These are phyloP conservation scores for Coffea canephora DNA, from an alignment of 257 asterid genomes.

Conservation along the genomic window DNA sequence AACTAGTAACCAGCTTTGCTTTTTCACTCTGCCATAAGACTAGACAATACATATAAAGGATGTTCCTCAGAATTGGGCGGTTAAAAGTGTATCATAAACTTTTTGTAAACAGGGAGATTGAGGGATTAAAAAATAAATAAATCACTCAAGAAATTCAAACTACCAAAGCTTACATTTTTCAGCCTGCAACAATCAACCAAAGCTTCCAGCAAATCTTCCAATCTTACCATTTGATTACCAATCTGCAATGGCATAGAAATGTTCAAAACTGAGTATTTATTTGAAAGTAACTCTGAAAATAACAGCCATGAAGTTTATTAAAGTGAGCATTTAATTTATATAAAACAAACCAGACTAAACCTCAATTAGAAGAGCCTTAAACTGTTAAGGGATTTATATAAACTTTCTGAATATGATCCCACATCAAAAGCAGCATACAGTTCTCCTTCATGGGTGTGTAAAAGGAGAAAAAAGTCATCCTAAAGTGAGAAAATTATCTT, in stretches of 20 bases:
- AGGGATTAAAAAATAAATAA: too few relatives aligned
- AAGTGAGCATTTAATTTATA: too few relatives aligned
- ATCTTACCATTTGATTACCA: constrained; percentile 45
- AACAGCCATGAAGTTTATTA: too few relatives aligned
- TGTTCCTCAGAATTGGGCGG: not conserved
- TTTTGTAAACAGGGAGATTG: not conserved
- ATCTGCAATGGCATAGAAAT: constrained; percentile 50
- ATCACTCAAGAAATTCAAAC: constrained; percentile 3
- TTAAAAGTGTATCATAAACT: not conserved
- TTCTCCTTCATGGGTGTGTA: not conserved
- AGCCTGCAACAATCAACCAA: constrained; percentile 68
- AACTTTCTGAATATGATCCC: not conserved
- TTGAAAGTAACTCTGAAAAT: too few relatives aligned
- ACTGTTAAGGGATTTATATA: not conserved
- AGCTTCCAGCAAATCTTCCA: constrained; percentile 67
- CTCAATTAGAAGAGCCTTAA: not conserved
- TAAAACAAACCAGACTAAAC: too few relatives aligned
- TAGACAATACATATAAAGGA: not conserved
- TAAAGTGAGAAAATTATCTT: not conserved
- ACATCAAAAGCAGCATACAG: not conserved
- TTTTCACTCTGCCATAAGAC: not conserved
- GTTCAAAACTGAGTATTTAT: not conserved
- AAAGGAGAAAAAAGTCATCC: not conserved
- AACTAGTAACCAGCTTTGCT: not conserved
- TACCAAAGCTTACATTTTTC: constrained; percentile 55